phyloP scores from a whole-genome alignment of 768 basidiomycete species.

The Thelephora aurantiotincta region DNA sequence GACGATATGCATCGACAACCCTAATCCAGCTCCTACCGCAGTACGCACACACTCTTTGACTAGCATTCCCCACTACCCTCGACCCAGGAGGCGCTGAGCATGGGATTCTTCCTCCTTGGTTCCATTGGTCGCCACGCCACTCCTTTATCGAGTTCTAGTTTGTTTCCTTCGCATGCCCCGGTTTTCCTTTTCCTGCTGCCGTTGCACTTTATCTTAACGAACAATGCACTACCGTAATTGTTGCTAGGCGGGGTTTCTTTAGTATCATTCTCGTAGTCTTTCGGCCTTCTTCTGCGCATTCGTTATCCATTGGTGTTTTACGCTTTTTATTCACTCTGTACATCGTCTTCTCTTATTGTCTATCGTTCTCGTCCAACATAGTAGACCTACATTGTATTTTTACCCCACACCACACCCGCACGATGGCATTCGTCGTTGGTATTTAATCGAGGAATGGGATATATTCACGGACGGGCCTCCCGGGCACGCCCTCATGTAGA shows the following conservation, averaged over 20 bases:
- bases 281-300: not conserved
- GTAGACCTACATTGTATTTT: conserved; percentile 8
- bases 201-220: not conserved
- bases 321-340: not conserved
- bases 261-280: not conserved
- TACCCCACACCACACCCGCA: conserved; percentile 2
- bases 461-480: too few species aligned
- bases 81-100: too few species aligned
- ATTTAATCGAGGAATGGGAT: not conserved
- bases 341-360: not conserved
- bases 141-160: conserved; percentile 13
- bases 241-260: not conserved
- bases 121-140: conserved; percentile 11
- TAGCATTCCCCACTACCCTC: not conserved
- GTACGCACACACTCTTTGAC: conserved; percentile 6
- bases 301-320: not conserved
- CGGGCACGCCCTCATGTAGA: too few species aligned
- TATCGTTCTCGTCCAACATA: too few species aligned
- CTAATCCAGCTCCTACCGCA: conserved; percentile 2
- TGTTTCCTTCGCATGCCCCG: conserved; percentile 16
- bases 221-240: not conserved
- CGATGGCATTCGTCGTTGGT: not conserved
- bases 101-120: conserved; percentile 3
- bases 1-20: not conserved
- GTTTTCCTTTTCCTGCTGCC: conserved; percentile 12